Conservation (phyloP, 1,284 basidiomycete species). For the Trichosporon inkin region DNA sequence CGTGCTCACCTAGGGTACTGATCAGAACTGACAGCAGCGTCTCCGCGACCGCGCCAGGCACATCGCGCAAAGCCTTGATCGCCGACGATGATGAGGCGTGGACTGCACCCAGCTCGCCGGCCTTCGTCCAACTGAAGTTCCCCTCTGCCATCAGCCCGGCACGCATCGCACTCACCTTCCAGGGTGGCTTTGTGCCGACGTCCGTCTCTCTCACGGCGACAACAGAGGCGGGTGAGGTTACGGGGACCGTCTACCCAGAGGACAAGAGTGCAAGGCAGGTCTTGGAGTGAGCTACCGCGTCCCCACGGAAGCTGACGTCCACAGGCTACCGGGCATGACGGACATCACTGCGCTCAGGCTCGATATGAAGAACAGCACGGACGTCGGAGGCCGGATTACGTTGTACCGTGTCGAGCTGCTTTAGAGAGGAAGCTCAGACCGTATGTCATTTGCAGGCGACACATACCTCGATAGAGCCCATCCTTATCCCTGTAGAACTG, state of each 20-base stretch:
- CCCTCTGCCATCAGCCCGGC: constrained; percentile 33
- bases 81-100: constrained; percentile 34
- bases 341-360: constrained; percentile 20
- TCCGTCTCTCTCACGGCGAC: constrained; percentile 24
- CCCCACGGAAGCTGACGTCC: constrained; percentile 3
- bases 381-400: constrained; percentile 49
- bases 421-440: background rate
- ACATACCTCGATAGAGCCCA: background rate
- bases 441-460: background rate
- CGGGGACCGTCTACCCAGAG: constrained; percentile 45
- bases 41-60: constrained; percentile 30
- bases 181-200: constrained; percentile 49
- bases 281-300: constrained; percentile 36
- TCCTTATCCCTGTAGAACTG: background rate
- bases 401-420: constrained; percentile 45
- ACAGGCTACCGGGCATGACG: constrained; percentile 5
- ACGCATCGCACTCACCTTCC: constrained; percentile 47
- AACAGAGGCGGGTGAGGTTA: constrained; percentile 32
- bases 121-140: constrained; percentile 41
- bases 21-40: constrained; percentile 21
- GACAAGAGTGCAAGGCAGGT: constrained; percentile 47
- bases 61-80: constrained; percentile 22
- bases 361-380: constrained; percentile 47
- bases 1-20: background rate
- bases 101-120: constrained; percentile 35